Evolutionary conservation across 768 basidiomycete species (phyloP).

Genomic region (Pleurotus platypus): DNA sequence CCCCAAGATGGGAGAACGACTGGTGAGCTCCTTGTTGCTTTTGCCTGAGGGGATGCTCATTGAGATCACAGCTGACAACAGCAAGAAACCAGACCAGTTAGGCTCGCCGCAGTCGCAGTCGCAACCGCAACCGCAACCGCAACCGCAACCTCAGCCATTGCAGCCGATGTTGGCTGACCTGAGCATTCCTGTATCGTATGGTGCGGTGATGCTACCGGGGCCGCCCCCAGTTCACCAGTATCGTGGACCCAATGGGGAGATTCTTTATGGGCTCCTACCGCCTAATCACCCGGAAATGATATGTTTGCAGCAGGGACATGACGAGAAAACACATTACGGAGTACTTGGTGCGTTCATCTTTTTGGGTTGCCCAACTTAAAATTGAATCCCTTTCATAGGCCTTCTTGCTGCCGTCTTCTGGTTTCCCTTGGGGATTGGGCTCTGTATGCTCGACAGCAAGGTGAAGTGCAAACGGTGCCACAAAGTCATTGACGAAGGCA

Average conservation of each 20-base stretch:
- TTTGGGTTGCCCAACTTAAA: background rate
- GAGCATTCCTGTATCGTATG: slow-evolving; percentile 20
- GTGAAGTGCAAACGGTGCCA: slow-evolving; percentile 61
- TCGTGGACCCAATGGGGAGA: slow-evolving; percentile 40
- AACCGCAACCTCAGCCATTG: too few species aligned
- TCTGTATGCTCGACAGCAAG: slow-evolving; percentile 72
- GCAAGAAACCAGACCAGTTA: too few species aligned
- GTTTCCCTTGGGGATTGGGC: slow-evolving; percentile 81
- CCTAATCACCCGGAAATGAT: slow-evolving; percentile 83
- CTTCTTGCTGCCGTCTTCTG: slow-evolving; percentile 79
- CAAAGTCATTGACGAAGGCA: slow-evolving; percentile 35
- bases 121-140: too few species aligned
- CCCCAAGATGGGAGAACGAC: slow-evolving; percentile 7
- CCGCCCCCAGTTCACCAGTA: slow-evolving; percentile 65
- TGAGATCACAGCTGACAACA: background rate
- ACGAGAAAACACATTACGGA: slow-evolving; percentile 61
- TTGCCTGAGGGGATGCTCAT: background rate
- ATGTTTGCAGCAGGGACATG: slow-evolving; percentile 73
- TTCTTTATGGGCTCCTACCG: slow-evolving; percentile 45
- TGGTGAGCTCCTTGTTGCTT: background rate
- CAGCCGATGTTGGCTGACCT: background rate
- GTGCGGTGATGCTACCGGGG: slow-evolving; percentile 15
- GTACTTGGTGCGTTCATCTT: slow-evolving; percentile 52
- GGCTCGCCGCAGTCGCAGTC: too few species aligned
- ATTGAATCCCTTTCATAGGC: slow-evolving; percentile 34